Evolutionary conservation across 805 yeast species (phyloP).

Genomic region (Cyberlindnera samutprakarnensis): DNA sequence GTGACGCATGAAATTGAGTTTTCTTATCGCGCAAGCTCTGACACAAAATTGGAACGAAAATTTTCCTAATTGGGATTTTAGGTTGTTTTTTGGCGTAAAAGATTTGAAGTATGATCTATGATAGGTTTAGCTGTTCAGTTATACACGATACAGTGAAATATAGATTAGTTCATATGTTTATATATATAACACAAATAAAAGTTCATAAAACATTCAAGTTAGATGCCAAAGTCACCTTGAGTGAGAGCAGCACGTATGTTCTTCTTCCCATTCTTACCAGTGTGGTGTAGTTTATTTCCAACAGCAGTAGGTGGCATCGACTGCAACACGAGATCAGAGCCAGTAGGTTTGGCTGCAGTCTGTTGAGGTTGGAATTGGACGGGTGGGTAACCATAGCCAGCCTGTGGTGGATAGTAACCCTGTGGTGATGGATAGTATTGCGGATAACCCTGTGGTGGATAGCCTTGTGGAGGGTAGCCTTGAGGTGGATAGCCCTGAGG

Average conservation of each 20-base stretch:
- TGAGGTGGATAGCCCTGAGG: slow-evolving; percentile 22
- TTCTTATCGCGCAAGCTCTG: too few species aligned
- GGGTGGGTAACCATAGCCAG: slow-evolving; percentile 10
- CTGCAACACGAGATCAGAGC: slow-evolving; percentile 37
- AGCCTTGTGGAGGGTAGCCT: slow-evolving; percentile 5
- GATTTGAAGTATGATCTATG: too few species aligned
- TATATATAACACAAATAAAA: background rate
- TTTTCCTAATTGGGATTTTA: too few species aligned
- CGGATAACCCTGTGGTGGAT: background rate
- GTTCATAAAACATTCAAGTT: background rate
- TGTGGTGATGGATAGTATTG: slow-evolving; percentile 16
- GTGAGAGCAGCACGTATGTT: slow-evolving; percentile 56
- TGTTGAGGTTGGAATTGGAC: slow-evolving; percentile 13
- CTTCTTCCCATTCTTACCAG: slow-evolving; percentile 38
- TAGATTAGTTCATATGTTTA: too few species aligned
- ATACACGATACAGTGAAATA: too few species aligned
- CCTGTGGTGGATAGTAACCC: slow-evolving; percentile 8
- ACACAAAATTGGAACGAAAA: too few species aligned
- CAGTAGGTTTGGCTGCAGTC: slow-evolving; percentile 11
- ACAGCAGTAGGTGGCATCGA: slow-evolving; percentile 38
- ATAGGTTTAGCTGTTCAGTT: background rate
- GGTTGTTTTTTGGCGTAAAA: too few species aligned
- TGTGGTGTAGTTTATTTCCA: slow-evolving; percentile 37
- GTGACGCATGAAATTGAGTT: too few species aligned
- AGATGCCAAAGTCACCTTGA: slow-evolving; percentile 65